Evolutionary conservation across 208 protist species (phyloP), one percentile per base, ranked within the genome.

Genomic region (Histomonas meleagridis): DNA sequence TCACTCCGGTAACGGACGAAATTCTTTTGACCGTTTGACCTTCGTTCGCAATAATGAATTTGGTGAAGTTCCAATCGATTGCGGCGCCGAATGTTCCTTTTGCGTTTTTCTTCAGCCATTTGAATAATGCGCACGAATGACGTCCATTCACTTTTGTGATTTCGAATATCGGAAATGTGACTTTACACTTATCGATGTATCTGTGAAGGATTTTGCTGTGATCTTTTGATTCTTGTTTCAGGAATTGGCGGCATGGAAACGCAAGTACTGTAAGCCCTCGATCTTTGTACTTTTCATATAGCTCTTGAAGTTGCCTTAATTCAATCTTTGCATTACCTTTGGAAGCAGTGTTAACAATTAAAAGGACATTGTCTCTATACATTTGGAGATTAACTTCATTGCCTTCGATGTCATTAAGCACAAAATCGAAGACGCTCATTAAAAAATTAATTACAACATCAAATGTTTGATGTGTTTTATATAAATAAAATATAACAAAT

Each of bases 61-160:
- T 91, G 10, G 55, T 72, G 46, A 91, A 91, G 23, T 91, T 91
- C 86, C 86, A 91, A 32, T 91, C 60, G 86, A 91, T 91, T 55
- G 10, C 62, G 7, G 62, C 43, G 0, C 86, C 86, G 28, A 91
- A 40, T 18, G 32, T 51, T 7, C 86, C 86, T 28, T 38, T 28
- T 49, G 28, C 62, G 4, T 91, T 65, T n/a, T 55, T 7, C 86
- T 91, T 91, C 0, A 91, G 46, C 32, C 32, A 91, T 49, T 65
- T 72, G 46, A 60, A 91, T 18, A 91, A 49, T 40, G 38, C 14
- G 28, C 35, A n/a, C 3, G n/a, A 35, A 60, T 91, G 21, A 28
- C 23, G 43, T 18, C 86, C 86, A 72, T 91, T 91, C 3, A 91
- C 86, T 49, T 91, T 23, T 18, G 60, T 91, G 18, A 60, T 91